Conservation (phyloP, 106 monocot species). For the Alisma plantagoaquatica region DNA sequence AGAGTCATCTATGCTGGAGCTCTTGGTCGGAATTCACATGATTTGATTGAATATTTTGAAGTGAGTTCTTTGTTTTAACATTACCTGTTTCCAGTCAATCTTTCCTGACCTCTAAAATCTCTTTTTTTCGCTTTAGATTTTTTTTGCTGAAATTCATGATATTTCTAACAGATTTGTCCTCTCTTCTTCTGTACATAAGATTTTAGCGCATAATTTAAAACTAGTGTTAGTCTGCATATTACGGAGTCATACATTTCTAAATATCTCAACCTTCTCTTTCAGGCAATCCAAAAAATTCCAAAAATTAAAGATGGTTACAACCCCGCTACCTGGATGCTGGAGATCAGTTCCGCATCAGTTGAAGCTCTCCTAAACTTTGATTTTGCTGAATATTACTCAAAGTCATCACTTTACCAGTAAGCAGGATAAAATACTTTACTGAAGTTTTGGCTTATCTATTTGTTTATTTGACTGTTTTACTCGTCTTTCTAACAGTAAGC, state of each 20-base stretch:
- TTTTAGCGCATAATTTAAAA: too few species aligned
- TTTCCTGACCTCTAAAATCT: background rate
- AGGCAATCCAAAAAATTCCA: slow-evolving; percentile 70
- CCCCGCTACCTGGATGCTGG: slow-evolving; percentile 97
- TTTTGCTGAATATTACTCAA: slow-evolving; percentile 65
- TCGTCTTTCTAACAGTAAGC: slow-evolving; percentile 58
- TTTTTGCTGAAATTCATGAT: too few species aligned
- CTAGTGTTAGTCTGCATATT: too few species aligned
- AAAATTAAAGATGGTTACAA: slow-evolving; percentile 71
- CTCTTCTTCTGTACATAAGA: too few species aligned
- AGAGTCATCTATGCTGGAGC: slow-evolving; percentile 73
- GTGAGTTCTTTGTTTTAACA: slow-evolving; percentile 27
- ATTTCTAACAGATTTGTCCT: too few species aligned
- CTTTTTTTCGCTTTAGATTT: background rate
- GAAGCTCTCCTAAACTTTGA: slow-evolving; percentile 47
- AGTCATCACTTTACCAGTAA: slow-evolving; percentile 55
- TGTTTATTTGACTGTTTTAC: too few species aligned
- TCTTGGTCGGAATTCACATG: slow-evolving; percentile 56
- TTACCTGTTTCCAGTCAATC: background rate
- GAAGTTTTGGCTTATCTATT: too few species aligned
- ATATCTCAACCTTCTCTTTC: too few species aligned
- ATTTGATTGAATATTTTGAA: slow-evolving; percentile 81
- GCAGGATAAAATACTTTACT: too few species aligned
- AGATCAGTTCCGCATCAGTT: slow-evolving; percentile 40
- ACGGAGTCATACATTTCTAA: too few species aligned